Percentiles rank a stretch among this genome's conserved stretches.
Conservation (phyloP, 2,329 filamentous ascomycete species). For the Tolypocladium tropicale region DNA sequence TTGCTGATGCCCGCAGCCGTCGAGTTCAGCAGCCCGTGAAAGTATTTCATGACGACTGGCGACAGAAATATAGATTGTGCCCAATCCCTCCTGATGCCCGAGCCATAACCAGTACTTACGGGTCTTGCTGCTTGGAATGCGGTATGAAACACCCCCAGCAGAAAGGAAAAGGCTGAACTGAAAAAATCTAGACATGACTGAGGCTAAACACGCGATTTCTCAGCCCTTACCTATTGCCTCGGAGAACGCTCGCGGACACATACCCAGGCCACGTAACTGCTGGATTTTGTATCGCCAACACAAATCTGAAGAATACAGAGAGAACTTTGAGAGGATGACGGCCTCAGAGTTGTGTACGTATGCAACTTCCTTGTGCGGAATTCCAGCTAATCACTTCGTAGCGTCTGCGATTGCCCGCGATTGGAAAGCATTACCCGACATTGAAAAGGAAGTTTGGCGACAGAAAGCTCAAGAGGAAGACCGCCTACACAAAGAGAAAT, state of each 20-base stretch:
- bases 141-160: slow-evolving; percentile 6
- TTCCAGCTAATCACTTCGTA: slow-evolving; percentile 4
- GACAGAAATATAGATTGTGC: slow-evolving; percentile 16
- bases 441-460: slow-evolving; percentile 12
- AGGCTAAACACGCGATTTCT: neutral
- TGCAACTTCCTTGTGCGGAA: neutral
- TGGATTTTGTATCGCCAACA: slow-evolving; percentile 23
- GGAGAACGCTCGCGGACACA: slow-evolving; percentile 3
- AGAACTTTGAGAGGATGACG: slow-evolving; percentile 13
- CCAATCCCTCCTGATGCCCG: slow-evolving; percentile 9
- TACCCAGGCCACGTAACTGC: slow-evolving; percentile 19
- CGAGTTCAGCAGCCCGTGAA: slow-evolving; percentile 14
- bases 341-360: slow-evolving; percentile 20
- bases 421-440: slow-evolving; percentile 16
- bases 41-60: slow-evolving; percentile 12
- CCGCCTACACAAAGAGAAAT: slow-evolving; percentile 14
- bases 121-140: slow-evolving; percentile 9
- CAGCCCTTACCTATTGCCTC: neutral
- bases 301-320: slow-evolving; percentile 12
- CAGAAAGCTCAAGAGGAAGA: slow-evolving; percentile 13
- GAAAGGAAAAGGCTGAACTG: neutral
- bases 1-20: slow-evolving; percentile 7
- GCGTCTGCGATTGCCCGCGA: slow-evolving; percentile 14
- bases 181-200: slow-evolving; percentile 2
- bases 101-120: slow-evolving; percentile 6